Percentiles rank a stretch among this genome's conserved stretches.
Conservation (phyloP, 495 filamentous ascomycete species). For the Sphaerosporella brunnea region DNA sequence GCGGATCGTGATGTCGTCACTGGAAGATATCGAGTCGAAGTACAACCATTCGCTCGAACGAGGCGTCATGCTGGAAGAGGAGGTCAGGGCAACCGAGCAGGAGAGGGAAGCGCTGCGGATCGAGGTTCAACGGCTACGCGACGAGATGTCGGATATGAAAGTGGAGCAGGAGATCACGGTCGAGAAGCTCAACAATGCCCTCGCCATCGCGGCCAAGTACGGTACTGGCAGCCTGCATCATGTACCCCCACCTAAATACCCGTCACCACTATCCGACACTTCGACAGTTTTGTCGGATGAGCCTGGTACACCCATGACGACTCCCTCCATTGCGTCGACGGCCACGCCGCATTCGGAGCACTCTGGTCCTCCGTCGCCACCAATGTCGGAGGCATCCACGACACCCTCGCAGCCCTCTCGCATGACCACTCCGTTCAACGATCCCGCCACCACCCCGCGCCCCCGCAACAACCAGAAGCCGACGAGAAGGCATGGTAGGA, state of each 20-base stretch:
- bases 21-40: constrained; percentile 93
- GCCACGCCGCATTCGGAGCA: constrained; percentile 43
- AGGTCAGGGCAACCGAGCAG: constrained; percentile 74
- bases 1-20: constrained; percentile 76
- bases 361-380: constrained; percentile 39
- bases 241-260: constrained; percentile 26
- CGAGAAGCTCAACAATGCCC: constrained; percentile 65
- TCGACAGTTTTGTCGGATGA: constrained; percentile 21
- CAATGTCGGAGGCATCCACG: constrained; percentile 60
- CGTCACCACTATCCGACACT: constrained; percentile 34
- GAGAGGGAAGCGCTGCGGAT: constrained; percentile 78
- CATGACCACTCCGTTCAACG: constrained; percentile 26
- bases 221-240: constrained; percentile 36
- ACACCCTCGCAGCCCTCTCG: constrained; percentile 35
- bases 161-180: constrained; percentile 88
- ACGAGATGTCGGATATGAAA: constrained; percentile 81
- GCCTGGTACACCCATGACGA: constrained; percentile 27
- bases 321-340: constrained; percentile 44
- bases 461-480: constrained; percentile 26
- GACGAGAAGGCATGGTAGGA: constrained; percentile 23
- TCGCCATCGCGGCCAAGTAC: constrained; percentile 31
- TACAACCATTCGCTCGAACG: constrained; percentile 88
- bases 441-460: constrained; percentile 33
- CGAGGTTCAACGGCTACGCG: constrained; percentile 67
- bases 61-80: constrained; percentile 81